Evolutionary conservation across 768 basidiomycete species (phyloP), one percentile per base, ranked within the genome.

Genomic region (Boletus eberwhitei): DNA sequence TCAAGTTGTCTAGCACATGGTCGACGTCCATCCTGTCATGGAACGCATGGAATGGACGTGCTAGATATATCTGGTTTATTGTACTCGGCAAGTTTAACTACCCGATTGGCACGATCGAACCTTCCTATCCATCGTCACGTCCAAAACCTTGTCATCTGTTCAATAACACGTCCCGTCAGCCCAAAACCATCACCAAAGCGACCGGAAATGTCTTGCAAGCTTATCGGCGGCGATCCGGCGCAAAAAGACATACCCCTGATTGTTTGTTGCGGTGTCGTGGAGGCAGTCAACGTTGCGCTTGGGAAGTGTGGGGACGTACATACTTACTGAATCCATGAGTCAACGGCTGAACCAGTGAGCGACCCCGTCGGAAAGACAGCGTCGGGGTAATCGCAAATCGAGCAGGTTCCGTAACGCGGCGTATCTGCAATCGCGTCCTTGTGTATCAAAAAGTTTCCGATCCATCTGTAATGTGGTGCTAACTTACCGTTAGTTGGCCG

Each of bases 391-490:
- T 46, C 38, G 60, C 26, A 11, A 40, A 44, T 78, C 76, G 16
- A 69, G 52, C 14, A 75, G 59, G 53, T 77, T 76, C 67, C 71
- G 74, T 39, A 73, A 58, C 17, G 64, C 68, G 2, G 75, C 76
- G 58, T 74, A 76, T 32, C 17, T n/a, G 40, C 17, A 48, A 49
- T 29, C 44, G 31, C 14, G 14, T 46, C 36, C 37, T 26, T 22
- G 11, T 26, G 45, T 9, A 26, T 17, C 52, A 45, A 39, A 58
- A 54, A 42, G 34, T 42, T 42, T 29, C n/a, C 22, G 36, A 22
- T 47, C 34, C 50, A 31, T 60, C 26, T 53, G 48, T 8, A 24
- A 4, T 21, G 16, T 31, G 21, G 37, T 14, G 36, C 6, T 8
- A 29, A n/a, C 21, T 22, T 34, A 19, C 2, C n/a, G 5, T 19